Evolutionary conservation across 116 monocot genomes (phyloP).

Genomic region (Trichopus zeylanicus): DNA sequence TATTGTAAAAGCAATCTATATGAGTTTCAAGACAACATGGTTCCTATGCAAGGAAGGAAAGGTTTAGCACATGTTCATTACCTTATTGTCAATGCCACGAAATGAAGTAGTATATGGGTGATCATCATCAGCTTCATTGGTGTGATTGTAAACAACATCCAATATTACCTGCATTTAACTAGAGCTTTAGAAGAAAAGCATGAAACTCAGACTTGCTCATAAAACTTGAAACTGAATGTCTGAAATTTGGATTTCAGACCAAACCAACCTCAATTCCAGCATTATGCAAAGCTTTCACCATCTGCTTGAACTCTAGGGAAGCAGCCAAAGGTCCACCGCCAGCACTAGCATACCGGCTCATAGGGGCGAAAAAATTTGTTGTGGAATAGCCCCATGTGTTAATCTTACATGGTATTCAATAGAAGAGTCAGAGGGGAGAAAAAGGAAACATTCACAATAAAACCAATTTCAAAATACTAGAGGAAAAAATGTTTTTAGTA

Average conservation of each 20-base stretch:
- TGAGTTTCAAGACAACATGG: too few species aligned
- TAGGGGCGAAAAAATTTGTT: constrained; percentile 91
- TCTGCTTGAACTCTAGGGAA: constrained; percentile 82
- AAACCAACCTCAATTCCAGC: constrained; percentile 85
- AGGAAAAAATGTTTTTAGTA: neutral
- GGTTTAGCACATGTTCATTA: constrained; percentile 7
- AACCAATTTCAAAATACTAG: neutral
- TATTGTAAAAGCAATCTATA: too few species aligned
- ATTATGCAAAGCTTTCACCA: constrained; percentile 92
- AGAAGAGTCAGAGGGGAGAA: neutral
- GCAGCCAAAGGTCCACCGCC: constrained; percentile 78
- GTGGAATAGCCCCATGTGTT: constrained; percentile 99
- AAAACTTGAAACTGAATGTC: too few species aligned
- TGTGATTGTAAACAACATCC: constrained; percentile 99
- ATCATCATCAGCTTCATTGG: constrained; percentile 84
- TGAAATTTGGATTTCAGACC: neutral
- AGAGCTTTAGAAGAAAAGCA: neutral
- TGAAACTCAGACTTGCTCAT: neutral
- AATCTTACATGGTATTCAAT: constrained; percentile 37
- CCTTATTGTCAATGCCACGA: constrained; percentile 99
- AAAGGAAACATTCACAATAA: neutral
- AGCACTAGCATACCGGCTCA: constrained; percentile 94
- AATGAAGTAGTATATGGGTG: constrained; percentile 87
- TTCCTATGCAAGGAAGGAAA: too few species aligned
- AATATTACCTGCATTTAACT: constrained; percentile 64